Evolutionary conservation across 495 filamentous ascomycete genomes (phyloP), one percentile per base, ranked within the genome.

Genomic region (Talaromyces nanjingensis): DNA sequence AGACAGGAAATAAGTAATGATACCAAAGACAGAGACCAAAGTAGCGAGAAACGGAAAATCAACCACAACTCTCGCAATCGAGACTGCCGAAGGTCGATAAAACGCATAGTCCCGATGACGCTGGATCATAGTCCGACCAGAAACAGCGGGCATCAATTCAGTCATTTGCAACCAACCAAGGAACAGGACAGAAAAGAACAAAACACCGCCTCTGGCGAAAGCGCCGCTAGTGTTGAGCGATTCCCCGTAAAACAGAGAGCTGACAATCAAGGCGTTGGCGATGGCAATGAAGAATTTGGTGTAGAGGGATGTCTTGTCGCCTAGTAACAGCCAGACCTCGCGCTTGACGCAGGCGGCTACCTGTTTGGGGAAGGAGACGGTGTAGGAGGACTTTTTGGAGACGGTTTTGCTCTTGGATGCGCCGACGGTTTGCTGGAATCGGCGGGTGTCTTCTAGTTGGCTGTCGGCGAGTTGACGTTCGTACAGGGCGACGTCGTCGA

Each of bases 251-350:
- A 92, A 92, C 39, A 92, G 74, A 45, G 86, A 89, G 1, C 87
- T 85, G 59, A 91, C 86, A 65, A 94, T 87, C 6, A 93, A 77
- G n/a, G 73, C 88, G 65, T 91, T 88, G 29, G 86, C 80, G 52
- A 92, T 73, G 65, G 90, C 87, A 68, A 91, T 91, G 73, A 91
- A 89, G 67, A 89, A 83, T 64, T 91, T 91, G 45, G 89, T 92
- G 71, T 88, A 86, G 2, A 92, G 77, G 2, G 89, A 88, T 3
- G 84, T 84, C 64, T 80, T 85, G 68, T 93, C 90, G 54, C 90
- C 89, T 72, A 84, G 81, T 9, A 89, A 77, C 22, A 93, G 79
- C 87, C 88, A 91, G 68, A 91, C 88, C 69, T 93, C 89, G 25
- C 90, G 87, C 63, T 83, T 78, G 7, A 87, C 86, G 64, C 90